These are phyloP conservation scores for Wickerhamiella domercqiae DNA, from an alignment of 805 yeast species.

Conservation along the genomic window DNA sequence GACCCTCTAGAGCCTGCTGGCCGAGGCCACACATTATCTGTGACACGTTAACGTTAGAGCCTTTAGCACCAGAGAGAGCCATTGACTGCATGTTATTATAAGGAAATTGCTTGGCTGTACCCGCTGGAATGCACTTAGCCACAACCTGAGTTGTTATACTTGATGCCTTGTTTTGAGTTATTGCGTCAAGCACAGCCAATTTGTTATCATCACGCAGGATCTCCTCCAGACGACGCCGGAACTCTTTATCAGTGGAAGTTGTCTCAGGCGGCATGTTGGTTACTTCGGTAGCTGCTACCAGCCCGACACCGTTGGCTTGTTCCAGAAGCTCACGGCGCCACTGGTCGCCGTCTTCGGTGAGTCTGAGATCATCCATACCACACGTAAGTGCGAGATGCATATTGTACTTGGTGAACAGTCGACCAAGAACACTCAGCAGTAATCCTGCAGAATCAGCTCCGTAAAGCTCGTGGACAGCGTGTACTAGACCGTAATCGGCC, in stretches of 20 bases:
- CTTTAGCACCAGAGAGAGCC: constrained; percentile 99
- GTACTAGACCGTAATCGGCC: constrained; percentile 89
- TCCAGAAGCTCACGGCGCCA: constrained; percentile 76
- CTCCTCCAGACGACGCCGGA: constrained; percentile 80
- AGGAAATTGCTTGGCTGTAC: constrained; percentile 92
- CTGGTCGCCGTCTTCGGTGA: constrained; percentile 78
- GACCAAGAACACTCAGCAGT: constrained; percentile 79
- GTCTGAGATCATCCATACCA: constrained; percentile 97
- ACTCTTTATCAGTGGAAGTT: constrained; percentile 50
- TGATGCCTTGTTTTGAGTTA: constrained; percentile 84
- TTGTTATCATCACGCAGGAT: constrained; percentile 86
- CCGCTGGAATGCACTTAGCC: constrained; percentile 84
- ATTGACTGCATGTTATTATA: constrained; percentile 94
- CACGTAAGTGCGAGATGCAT: constrained; percentile 91
- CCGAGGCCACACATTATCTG: constrained; percentile 99
- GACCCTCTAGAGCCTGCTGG: constrained; percentile 97
- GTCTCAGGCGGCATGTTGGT: constrained; percentile 51
- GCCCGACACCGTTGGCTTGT: constrained; percentile 68
- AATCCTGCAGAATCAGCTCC: constrained; percentile 86
- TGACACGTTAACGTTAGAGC: constrained; percentile 94
- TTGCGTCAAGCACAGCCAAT: constrained; percentile 87
- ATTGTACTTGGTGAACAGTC: constrained; percentile 86
- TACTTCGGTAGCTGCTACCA: constrained; percentile 87
- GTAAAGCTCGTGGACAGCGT: constrained; percentile 88
- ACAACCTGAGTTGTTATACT: constrained; percentile 90